Percentiles rank a stretch among this genome's conserved stretches.
Conservation (phyloP, 208 protist species). For the Herpetomonas tarakana region DNA sequence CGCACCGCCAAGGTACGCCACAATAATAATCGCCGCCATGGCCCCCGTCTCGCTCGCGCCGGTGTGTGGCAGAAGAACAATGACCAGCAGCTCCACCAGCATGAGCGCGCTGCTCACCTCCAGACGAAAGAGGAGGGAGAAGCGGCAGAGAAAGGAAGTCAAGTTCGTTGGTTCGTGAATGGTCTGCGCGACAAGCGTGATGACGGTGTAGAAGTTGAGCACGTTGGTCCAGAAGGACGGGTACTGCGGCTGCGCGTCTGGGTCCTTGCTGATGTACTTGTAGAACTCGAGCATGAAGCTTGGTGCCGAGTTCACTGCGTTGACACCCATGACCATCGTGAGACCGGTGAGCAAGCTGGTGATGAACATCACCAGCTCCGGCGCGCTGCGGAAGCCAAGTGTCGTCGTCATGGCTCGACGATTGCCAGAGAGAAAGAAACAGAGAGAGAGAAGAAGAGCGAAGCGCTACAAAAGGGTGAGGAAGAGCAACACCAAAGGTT, state of each 20-base stretch:
- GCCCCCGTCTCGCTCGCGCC: constrained; percentile 32
- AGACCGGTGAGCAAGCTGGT: constrained; percentile 78
- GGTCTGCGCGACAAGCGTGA: constrained; percentile 72
- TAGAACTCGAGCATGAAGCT: constrained; percentile 87
- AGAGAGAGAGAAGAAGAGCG: too few species aligned
- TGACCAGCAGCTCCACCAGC: constrained; percentile 61
- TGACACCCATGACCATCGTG: constrained; percentile 88
- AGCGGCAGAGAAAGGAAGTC: constrained; percentile 67
- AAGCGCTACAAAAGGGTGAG: too few species aligned
- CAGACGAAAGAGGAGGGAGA: constrained; percentile 66
- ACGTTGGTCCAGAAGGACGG: constrained; percentile 64
- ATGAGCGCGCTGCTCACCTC: constrained; percentile 41
- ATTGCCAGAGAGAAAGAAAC: constrained; percentile 14
- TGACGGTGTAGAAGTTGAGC: constrained; percentile 76
- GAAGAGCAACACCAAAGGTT: too few species aligned
- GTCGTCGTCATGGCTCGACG: constrained; percentile 7
- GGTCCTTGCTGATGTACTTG: constrained; percentile 50
- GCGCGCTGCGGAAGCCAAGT: constrained; percentile 12
- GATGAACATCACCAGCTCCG: constrained; percentile 45
- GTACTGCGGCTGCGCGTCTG: constrained; percentile 24
- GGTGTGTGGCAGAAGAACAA: constrained; percentile 49
- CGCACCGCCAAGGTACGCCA: constrained; percentile 57
- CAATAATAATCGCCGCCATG: constrained; percentile 68
- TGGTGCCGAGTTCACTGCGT: constrained; percentile 80
- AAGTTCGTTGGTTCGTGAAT: constrained; percentile 68